Percentiles rank a stretch among this genome's conserved stretches.
Conservation (phyloP, 2,329 filamentous ascomycete genomes). For the Sclerotinia spermophila region DNA sequence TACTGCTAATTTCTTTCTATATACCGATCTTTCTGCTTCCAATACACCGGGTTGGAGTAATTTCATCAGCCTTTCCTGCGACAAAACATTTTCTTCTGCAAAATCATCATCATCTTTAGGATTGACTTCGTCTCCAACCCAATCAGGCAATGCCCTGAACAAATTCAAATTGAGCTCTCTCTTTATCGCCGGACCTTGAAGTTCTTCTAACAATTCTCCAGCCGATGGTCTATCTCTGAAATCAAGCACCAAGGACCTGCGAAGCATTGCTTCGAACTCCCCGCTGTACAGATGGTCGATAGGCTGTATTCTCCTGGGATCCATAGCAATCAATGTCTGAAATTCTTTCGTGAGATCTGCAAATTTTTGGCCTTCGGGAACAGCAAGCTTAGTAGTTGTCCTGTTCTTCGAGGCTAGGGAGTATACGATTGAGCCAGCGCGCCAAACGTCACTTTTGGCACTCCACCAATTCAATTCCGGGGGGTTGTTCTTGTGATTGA, state of each 20-base stretch:
- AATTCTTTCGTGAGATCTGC: not conserved
- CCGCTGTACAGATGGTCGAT: not conserved
- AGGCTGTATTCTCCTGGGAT: not conserved
- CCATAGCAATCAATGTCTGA: not conserved
- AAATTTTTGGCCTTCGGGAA: not conserved
- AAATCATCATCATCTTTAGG: not conserved
- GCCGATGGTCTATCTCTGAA: not conserved
- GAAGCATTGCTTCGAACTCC: not conserved
- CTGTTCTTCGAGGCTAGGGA: not conserved
- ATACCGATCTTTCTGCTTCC: not conserved
- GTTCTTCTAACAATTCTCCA: not conserved
- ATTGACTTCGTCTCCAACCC: not conserved
- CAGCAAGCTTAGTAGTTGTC: not conserved
- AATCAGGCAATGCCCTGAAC: not conserved
- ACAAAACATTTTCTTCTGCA: not conserved
- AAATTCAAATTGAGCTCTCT: not conserved
- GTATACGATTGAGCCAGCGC: not conserved
- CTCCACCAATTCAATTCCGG: not conserved
- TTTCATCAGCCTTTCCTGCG: not conserved
- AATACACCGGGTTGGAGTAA: not conserved
- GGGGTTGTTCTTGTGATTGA: not conserved
- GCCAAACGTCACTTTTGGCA: constrained; percentile 8
- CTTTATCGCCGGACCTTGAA: not conserved
- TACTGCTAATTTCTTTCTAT: not conserved
- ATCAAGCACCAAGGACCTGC: not conserved